Conservation (phyloP, 2,329 filamentous ascomycete genomes). For the Claviceps sp. region DNA sequence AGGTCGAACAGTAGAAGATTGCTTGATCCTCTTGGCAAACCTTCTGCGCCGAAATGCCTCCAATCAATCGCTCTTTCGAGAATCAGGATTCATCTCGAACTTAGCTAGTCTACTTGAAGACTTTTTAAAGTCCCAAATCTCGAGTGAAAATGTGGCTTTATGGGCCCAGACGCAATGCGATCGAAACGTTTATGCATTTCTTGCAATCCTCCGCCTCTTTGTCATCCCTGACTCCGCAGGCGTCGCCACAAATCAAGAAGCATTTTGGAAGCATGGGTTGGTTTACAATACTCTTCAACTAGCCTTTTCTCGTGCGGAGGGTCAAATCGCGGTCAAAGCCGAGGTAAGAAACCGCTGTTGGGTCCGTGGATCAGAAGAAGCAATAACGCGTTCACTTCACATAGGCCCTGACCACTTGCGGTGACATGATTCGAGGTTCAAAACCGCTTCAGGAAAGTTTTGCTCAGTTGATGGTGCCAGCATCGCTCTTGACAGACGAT, state of each 20-base stretch:
- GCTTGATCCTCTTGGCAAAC: slow-evolving; percentile 79
- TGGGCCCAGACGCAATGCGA: slow-evolving; percentile 71
- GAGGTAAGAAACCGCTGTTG: slow-evolving; percentile 40
- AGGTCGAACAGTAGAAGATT: slow-evolving; percentile 82
- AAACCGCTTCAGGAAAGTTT: slow-evolving; percentile 72
- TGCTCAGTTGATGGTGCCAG: slow-evolving; percentile 67
- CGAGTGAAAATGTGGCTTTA: slow-evolving; percentile 46
- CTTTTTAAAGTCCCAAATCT: slow-evolving; percentile 37
- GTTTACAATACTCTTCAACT: slow-evolving; percentile 69
- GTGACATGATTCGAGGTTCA: slow-evolving; percentile 78
- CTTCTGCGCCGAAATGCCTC: slow-evolving; percentile 75
- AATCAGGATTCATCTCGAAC: slow-evolving; percentile 69
- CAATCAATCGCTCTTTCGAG: slow-evolving; percentile 88
- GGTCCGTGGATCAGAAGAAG: neutral
- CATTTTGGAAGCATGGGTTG: slow-evolving; percentile 74
- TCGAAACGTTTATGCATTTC: slow-evolving; percentile 81
- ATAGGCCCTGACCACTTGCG: slow-evolving; percentile 69
- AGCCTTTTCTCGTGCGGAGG: slow-evolving; percentile 58
- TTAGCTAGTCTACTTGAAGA: slow-evolving; percentile 56
- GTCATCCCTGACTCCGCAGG: slow-evolving; percentile 67
- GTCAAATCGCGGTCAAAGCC: slow-evolving; percentile 61
- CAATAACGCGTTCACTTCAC: slow-evolving; percentile 6
- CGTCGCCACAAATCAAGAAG: slow-evolving; percentile 69
- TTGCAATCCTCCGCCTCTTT: slow-evolving; percentile 79
- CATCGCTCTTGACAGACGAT: slow-evolving; percentile 31